Evolutionary conservation across 805 yeast genomes (phyloP).

Genomic region (Candida sithepensis): DNA sequence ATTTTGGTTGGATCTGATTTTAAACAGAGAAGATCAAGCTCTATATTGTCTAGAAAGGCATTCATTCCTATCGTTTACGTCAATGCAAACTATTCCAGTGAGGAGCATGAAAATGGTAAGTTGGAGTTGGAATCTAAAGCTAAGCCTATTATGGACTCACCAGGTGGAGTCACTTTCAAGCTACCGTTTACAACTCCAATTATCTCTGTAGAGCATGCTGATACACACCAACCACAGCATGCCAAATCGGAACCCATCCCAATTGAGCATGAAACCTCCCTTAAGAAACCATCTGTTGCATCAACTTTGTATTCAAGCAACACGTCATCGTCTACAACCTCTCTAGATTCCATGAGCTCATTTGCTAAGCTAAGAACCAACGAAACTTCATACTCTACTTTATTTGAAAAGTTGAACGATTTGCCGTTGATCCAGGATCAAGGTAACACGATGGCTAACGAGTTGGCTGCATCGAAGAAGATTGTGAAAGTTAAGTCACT

Average conservation of each 20-base stretch:
- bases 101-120: slow-evolving; percentile 1
- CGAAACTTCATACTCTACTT: slow-evolving; percentile 18
- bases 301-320: slow-evolving; percentile 11
- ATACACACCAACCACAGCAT: slow-evolving; percentile 1
- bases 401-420: slow-evolving; percentile 24
- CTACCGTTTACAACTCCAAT: slow-evolving; percentile 21
- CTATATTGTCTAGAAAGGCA: slow-evolving; percentile 24
- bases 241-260: slow-evolving; percentile 1
- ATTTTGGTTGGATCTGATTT: slow-evolving; percentile 39
- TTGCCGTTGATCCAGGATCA: slow-evolving; percentile 24
- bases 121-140: neutral
- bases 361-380: slow-evolving; percentile 18
- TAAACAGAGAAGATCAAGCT: slow-evolving; percentile 24
- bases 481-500: slow-evolving; percentile 21
- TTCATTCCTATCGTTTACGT: slow-evolving; percentile 27
- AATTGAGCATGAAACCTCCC: neutral
- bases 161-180: slow-evolving; percentile 21
- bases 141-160: slow-evolving; percentile 7
- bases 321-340: slow-evolving; percentile 9
- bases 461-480: slow-evolving; percentile 8
- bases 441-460: slow-evolving; percentile 14
- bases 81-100: slow-evolving; percentile 12
- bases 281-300: slow-evolving; percentile 8
- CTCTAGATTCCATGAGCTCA: slow-evolving; percentile 12
- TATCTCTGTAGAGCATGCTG: slow-evolving; percentile 12